Percentiles rank a stretch among this genome's conserved stretches.
phyloP scores from a whole-genome alignment of 148 eudicot genomes.

The Agrostemma githago region DNA sequence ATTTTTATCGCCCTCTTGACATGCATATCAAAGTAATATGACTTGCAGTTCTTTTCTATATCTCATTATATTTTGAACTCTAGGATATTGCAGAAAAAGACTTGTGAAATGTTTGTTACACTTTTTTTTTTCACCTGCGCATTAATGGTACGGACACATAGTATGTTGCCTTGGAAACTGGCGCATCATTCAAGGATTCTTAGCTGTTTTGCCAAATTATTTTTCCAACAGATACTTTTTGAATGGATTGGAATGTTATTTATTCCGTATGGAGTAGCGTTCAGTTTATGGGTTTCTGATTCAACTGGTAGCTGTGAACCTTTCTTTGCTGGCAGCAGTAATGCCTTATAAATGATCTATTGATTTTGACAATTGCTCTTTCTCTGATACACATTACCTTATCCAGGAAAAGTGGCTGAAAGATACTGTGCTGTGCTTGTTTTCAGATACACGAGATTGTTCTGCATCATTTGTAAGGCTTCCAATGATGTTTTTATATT shows the following conservation, averaged over 20 bases:
- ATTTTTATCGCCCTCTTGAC: neutral
- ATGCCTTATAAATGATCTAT: neutral
- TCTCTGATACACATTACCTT: neutral
- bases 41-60: too few relatives aligned
- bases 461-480: conserved; percentile 76
- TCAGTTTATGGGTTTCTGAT: neutral
- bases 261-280: neutral
- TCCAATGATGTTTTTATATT: conserved; percentile 11
- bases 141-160: neutral
- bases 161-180: neutral
- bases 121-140: neutral
- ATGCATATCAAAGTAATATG: neutral
- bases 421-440: conserved; percentile 52
- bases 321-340: neutral
- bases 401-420: conserved; percentile 72
- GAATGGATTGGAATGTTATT: neutral
- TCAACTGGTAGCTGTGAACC: neutral
- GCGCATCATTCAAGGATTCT: neutral
- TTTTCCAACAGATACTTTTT: neutral
- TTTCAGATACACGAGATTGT: conserved; percentile 82
- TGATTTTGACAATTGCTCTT: neutral
- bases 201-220: neutral
- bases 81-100: too few relatives aligned
- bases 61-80: too few relatives aligned
- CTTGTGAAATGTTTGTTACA: too few relatives aligned